Evolutionary conservation across 2,329 filamentous ascomycete species (phyloP).

Genomic region (Alternaria ventricosa): DNA sequence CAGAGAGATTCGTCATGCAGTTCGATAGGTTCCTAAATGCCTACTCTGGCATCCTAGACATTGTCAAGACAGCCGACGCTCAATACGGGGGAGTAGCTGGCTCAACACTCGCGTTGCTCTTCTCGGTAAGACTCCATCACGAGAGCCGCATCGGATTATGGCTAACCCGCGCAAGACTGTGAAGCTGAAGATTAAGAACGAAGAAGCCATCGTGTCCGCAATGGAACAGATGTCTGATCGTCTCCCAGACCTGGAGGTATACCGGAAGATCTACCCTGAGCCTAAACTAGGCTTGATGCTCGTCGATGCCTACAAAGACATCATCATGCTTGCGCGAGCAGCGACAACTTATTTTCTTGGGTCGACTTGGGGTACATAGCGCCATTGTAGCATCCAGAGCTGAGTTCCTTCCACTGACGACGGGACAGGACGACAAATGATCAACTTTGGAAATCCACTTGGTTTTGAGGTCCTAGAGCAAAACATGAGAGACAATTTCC

Average conservation of each 20-base stretch:
- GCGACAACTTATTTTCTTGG: constrained; percentile 9
- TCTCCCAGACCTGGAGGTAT: constrained; percentile 8
- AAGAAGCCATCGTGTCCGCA: constrained; percentile 6
- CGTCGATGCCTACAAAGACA: constrained; percentile 7
- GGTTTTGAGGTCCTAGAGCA: not conserved
- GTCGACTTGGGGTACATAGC: constrained; percentile 1
- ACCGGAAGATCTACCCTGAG: constrained; percentile 11
- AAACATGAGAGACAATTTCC: not conserved
- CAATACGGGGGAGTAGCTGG: not conserved
- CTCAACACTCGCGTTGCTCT: not conserved
- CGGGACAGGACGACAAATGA: not conserved
- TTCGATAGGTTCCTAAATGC: not conserved
- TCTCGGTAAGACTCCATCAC: not conserved
- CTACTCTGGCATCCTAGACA: not conserved
- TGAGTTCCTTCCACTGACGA: not conserved
- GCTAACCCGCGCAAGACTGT: constrained; percentile 6
- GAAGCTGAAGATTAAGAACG: constrained; percentile 9
- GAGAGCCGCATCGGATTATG: not conserved
- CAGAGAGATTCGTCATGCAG: not conserved
- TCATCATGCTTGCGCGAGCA: constrained; percentile 10
- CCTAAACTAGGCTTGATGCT: constrained; percentile 1
- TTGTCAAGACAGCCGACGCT: not conserved
- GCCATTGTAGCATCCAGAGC: not conserved
- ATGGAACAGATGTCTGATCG: constrained; percentile 12
- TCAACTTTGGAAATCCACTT: not conserved